phyloP scores from a whole-genome alignment of 306 rosid genomes.

The Vigna hirtella region DNA sequence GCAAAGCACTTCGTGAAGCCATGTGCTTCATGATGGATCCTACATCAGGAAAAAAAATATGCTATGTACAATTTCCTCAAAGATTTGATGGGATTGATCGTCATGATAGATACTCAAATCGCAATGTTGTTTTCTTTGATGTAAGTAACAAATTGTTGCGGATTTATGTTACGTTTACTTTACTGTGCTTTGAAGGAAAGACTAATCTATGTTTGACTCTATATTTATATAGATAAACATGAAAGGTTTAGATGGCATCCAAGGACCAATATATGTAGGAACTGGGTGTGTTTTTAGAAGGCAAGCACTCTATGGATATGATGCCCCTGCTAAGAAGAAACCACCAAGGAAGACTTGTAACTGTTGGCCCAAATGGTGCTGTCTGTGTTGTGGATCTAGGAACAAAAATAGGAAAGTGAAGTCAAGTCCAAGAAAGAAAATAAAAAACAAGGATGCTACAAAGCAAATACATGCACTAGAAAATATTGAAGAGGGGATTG shows the following conservation, averaged over 20 bases:
- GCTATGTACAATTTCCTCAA: conserved; percentile 94
- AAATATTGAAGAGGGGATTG: conserved; percentile 76
- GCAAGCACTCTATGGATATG: conserved; percentile 94
- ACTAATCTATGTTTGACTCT: conserved; percentile 41
- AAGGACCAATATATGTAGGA: conserved; percentile 96
- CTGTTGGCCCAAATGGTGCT: conserved; percentile 93
- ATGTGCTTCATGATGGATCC: conserved; percentile 99
- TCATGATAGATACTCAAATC: conserved; percentile 91
- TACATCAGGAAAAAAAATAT: conserved; percentile 80
- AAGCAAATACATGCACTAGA: conserved; percentile 75
- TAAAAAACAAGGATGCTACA: conserved; percentile 62
- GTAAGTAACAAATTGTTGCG: conserved; percentile 54
- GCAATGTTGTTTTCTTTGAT: conserved; percentile 93
- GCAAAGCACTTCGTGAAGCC: conserved; percentile 93
- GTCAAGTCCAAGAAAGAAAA: conserved; percentile 60
- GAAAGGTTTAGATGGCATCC: conserved; percentile 97
- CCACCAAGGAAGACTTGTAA: conserved; percentile 78
- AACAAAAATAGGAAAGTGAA: conserved; percentile 69
- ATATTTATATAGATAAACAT: conserved; percentile 70
- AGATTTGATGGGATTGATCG: conserved; percentile 95
- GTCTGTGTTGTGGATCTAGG: conserved; percentile 70
- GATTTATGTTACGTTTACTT: neutral
- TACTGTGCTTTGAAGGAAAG: conserved; percentile 14
- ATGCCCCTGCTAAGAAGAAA: conserved; percentile 86
- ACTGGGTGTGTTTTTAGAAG: conserved; percentile 95